Evolutionary conservation across 148 eudicot genomes (phyloP).

Genomic region (Rhododendron williamsianum): DNA sequence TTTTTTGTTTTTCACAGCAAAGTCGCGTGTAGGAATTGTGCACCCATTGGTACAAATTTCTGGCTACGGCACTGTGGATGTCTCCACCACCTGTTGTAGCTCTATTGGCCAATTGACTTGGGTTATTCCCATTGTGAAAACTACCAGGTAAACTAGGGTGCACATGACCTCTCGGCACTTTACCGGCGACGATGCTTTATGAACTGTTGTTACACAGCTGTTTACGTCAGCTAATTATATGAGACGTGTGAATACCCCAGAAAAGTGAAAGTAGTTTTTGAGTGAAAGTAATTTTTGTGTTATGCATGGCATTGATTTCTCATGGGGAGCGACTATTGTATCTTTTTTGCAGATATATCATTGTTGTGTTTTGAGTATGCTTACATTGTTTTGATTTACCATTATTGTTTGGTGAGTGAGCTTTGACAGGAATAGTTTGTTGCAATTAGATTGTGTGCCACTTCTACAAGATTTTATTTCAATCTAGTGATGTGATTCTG

Average conservation of each 20-base stretch:
- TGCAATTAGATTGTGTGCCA: not conserved
- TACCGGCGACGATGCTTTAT: not conserved
- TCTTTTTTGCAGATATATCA: not conserved
- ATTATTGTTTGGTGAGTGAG: not conserved
- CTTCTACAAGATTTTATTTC: not conserved
- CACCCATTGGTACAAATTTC: not conserved
- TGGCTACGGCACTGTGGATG: not conserved
- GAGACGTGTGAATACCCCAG: not conserved
- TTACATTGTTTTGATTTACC: not conserved
- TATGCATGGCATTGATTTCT: constrained; percentile 1
- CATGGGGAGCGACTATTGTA: not conserved
- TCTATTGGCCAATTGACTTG: not conserved
- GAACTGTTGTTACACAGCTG: not conserved
- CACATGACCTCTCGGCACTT: not conserved
- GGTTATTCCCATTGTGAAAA: not conserved
- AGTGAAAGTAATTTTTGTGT: not conserved
- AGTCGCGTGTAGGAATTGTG: not conserved
- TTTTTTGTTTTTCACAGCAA: not conserved
- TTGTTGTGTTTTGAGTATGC: no score
- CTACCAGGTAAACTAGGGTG: not conserved
- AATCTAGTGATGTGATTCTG: not conserved
- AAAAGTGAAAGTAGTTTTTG: not conserved
- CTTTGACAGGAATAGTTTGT: not conserved
- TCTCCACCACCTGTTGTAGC: not conserved
- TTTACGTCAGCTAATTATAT: not conserved